Evolutionary conservation across 257 asterid genomes (phyloP), one percentile per base, ranked within the genome.

Genomic region (Solanum clarkiae): DNA sequence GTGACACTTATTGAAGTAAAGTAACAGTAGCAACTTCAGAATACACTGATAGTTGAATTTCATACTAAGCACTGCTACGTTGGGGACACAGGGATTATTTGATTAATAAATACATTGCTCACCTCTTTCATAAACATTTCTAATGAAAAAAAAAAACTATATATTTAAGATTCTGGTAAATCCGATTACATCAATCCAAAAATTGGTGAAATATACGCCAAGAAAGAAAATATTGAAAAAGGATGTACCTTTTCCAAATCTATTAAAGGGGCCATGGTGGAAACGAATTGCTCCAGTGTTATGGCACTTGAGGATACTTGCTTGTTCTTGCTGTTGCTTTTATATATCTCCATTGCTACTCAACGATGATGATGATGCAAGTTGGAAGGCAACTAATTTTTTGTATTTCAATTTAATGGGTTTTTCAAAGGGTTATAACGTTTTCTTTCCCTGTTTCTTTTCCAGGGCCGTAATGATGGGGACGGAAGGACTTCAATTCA

Each of bases 271-370:
- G 94, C 88, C 97, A 92, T 96, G 80, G 82, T 91, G 86, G 99
- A 96, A 82, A 96, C 93, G 91, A 96, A 95, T 88, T 96, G 98
- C 8, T 94, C 96, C 83, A 95, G 93, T 2, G 98, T 92, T 70
- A 94, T 80, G 17, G 87, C 90, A 86, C 80, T 70, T 49, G 89
- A 80, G 77, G 85, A 74, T 51, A 55, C 36, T n/a, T 45, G 24
- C 11, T n/a, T 77, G 84, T 10, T 55, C 84, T 40, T 86, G 55
- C 70, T 86, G 16, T 57, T 71, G 88, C 51, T 85, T 81, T 85
- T 92, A 71, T 89, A 92, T 85, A 83, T 91, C 95, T 94, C 96
- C 97, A 94, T 93, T 32, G 85, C 81, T 32, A 81, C 84, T 44
- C 40, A 7, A 59, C 81, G 44, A 75, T 29, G 60, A 75, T 16